Evolutionary conservation across 1,284 basidiomycete species (phyloP).

Genomic region (Mixia osmundae): DNA sequence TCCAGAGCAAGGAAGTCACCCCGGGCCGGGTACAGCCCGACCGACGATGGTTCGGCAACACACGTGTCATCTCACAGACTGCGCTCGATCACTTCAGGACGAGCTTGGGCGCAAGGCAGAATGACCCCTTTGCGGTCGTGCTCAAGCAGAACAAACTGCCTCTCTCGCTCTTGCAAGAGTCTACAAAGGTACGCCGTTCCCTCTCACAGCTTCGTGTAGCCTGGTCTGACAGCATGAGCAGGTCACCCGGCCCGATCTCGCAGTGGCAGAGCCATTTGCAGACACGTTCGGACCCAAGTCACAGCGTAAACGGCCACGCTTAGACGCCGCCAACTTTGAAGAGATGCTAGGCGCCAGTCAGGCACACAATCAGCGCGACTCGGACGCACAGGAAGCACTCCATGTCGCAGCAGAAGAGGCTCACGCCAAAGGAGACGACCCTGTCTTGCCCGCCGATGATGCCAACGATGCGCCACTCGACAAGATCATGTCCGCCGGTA

Average conservation of each 20-base stretch:
- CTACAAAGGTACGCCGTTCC: neutral
- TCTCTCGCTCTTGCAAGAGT: constrained; percentile 56
- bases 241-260: constrained; percentile 33
- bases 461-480: constrained; percentile 17
- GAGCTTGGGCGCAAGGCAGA: constrained; percentile 51
- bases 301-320: constrained; percentile 61
- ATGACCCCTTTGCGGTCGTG: constrained; percentile 83
- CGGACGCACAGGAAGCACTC: constrained; percentile 26
- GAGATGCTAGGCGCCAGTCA: constrained; percentile 25
- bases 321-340: constrained; percentile 65
- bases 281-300: constrained; percentile 87
- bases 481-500: constrained; percentile 32
- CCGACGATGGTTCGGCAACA: constrained; percentile 91
- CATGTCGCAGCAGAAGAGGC: constrained; percentile 11
- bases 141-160: constrained; percentile 78
- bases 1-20: constrained; percentile 67
- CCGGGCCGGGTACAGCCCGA: constrained; percentile 80
- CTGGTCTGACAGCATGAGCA: constrained; percentile 1
- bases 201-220: constrained; percentile 17
- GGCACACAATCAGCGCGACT: constrained; percentile 1
- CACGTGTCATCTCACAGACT: constrained; percentile 87
- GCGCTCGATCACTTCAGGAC: constrained; percentile 85
- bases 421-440: constrained; percentile 10
- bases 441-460: constrained; percentile 11
- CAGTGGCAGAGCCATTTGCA: constrained; percentile 73